These are phyloP conservation scores for Roridomyces roridus DNA, from an alignment of 768 basidiomycete species.

Conservation along the genomic window DNA sequence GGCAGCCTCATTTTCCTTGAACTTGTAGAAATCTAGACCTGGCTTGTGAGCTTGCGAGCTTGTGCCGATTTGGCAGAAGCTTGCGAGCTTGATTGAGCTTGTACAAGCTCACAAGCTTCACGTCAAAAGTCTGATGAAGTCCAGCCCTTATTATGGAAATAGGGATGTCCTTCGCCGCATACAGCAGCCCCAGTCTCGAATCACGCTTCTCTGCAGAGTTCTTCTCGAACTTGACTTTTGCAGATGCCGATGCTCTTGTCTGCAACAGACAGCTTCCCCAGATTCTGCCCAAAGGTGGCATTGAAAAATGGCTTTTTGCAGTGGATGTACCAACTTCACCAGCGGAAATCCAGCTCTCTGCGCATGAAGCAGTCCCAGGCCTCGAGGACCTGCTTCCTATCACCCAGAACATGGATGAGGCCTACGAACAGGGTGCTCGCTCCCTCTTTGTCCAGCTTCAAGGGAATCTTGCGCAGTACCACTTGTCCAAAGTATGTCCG, in stretches of 20 bases:
- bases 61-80: too few species aligned
- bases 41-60: too few species aligned
- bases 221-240: not conserved
- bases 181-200: not conserved
- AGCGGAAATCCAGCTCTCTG: not conserved
- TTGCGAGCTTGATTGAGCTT: too few species aligned
- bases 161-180: constrained; percentile 1
- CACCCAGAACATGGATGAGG: not conserved
- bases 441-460: not conserved
- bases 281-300: not conserved
- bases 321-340: not conserved
- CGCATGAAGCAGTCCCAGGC: not conserved
- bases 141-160: too few species aligned
- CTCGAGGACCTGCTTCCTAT: not conserved
- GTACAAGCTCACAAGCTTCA: too few species aligned
- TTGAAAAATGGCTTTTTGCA: not conserved
- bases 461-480: not conserved
- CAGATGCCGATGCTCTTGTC: not conserved
- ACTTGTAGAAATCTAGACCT: too few species aligned
- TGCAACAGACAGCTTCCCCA: not conserved
- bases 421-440: not conserved
- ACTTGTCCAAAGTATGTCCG: not conserved
- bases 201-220: not conserved
- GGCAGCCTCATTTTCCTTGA: too few species aligned
- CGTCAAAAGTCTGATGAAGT: too few species aligned